Conservation (phyloP, 345 rosid genomes). For the Raphanus sativus region DNA sequence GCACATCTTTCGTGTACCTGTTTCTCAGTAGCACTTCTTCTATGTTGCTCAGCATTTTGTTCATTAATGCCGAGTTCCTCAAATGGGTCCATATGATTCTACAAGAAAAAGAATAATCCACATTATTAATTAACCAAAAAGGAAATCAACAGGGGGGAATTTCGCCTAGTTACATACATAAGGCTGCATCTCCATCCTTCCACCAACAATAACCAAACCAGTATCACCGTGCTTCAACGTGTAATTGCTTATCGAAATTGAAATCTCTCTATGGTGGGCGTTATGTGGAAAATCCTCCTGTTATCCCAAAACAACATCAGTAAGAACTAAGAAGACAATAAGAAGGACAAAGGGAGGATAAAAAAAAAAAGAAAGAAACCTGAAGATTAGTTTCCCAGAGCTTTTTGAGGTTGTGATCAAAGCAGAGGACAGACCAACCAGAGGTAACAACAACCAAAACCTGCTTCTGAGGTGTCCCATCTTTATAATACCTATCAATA, state of each 20-base stretch:
- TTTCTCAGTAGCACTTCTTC: constrained; percentile 88
- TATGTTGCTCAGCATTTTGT: constrained; percentile 71
- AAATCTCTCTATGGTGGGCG: constrained; percentile 73
- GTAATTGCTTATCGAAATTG: constrained; percentile 53
- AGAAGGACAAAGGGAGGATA: neutral
- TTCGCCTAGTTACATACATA: constrained; percentile 56
- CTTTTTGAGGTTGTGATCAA: constrained; percentile 91
- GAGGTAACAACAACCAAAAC: constrained; percentile 96
- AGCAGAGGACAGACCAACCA: constrained; percentile 94
- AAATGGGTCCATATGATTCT: constrained; percentile 71
- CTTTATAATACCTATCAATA: constrained; percentile 62
- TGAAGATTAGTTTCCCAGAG: constrained; percentile 92
- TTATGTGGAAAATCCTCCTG: constrained; percentile 95
- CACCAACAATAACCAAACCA: constrained; percentile 86
- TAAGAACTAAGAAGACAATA: neutral
- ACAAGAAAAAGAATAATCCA: neutral
- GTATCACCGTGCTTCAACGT: constrained; percentile 86
- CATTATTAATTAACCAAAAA: neutral
- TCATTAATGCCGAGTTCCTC: constrained; percentile 78
- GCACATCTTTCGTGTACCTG: constrained; percentile 50
- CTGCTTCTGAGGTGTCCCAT: constrained; percentile 81
- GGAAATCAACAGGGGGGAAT: too few relatives aligned
- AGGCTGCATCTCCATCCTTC: constrained; percentile 91
- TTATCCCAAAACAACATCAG: constrained; percentile 3
- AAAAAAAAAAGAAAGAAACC: constrained; percentile 46